These are phyloP conservation scores for Auxenochlorella pyrenoidosa DNA, from an alignment of 139 green algal species.

Conservation along the genomic window DNA sequence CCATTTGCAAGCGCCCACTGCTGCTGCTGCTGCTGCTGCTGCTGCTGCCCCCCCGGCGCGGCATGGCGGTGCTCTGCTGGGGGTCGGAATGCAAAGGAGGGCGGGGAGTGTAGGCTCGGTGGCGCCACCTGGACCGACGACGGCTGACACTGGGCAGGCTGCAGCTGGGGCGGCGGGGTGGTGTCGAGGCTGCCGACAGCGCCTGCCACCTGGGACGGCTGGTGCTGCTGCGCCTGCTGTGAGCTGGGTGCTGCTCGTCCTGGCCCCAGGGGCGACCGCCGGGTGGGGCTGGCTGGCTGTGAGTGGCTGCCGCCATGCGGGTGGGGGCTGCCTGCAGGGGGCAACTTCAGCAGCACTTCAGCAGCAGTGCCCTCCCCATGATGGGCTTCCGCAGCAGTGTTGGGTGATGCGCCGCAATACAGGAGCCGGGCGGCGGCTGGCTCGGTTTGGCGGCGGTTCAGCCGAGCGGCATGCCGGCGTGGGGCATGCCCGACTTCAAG, in stretches of 20 bases:
- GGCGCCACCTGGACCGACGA: neutral
- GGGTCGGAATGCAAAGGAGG: neutral
- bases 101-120: neutral
- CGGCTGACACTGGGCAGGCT: too few relatives aligned
- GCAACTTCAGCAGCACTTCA: too few relatives aligned
- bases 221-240: neutral
- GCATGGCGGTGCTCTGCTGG: neutral
- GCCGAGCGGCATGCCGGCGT: too few relatives aligned
- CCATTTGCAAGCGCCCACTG: neutral
- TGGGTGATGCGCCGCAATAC: too few relatives aligned
- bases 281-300: neutral
- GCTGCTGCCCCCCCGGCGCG: neutral
- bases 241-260: neutral
- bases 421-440: too few relatives aligned
- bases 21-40: neutral
- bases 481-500: too few relatives aligned
- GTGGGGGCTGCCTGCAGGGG: neutral
- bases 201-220: neutral
- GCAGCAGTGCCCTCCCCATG: too few relatives aligned
- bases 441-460: neutral
- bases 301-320: neutral
- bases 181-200: neutral
- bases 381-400: too few relatives aligned
- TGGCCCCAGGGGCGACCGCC: neutral
- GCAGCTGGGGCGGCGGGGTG: too few relatives aligned